Evolutionary conservation across 2,329 filamentous ascomycete genomes (phyloP), one percentile per base, ranked within the genome.

Genomic region (Herpotrichia juniperi): DNA sequence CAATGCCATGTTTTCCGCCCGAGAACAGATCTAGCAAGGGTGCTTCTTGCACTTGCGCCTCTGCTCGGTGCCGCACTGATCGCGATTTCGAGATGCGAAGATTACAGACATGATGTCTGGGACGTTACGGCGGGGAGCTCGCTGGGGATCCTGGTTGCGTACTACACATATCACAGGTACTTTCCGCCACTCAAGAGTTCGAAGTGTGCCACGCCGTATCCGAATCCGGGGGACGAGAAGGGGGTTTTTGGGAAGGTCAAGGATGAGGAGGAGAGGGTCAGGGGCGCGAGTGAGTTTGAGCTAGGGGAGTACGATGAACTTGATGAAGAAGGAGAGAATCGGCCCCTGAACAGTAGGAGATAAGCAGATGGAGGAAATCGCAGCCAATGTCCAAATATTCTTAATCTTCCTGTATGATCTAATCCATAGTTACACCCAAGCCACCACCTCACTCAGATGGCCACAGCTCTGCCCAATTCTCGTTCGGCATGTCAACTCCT

Each of bases 61-160:
- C 63, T 87, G 9, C 62, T 87, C 1, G 82, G 79, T 35, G 85
- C 85, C 2, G 72, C 81, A 1, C 64, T 87, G 68, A 83, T 87
- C 50, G 85, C 85, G 0, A 82, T 86, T 34, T 84, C 81, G 4
- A 76, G 85, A n/a, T 74, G 85, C 30, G 83, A 84, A 52, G 85
- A 87, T 60, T 87, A 87, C 63, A 74, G 85, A 22, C 85, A 87
- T 55, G 85, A 87, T 67, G 81, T 86, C 2, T 86, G 81, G 51
- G 85, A 87, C 67, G 84, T 87, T 4, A 81, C 80, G 3, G 74
- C 74, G 6, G 85, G 85, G 0, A 80, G 78, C 14, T 47, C 82
- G 17, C 64, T 87, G 6, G 85, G 85, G 0, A 73, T 84, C 25
- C 49, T 73, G 1, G 74, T 87, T 2, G 79, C 83, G 12, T 83